Evolutionary conservation across 1,284 basidiomycete species (phyloP).

Genomic region (Ustilago xerochloae): DNA sequence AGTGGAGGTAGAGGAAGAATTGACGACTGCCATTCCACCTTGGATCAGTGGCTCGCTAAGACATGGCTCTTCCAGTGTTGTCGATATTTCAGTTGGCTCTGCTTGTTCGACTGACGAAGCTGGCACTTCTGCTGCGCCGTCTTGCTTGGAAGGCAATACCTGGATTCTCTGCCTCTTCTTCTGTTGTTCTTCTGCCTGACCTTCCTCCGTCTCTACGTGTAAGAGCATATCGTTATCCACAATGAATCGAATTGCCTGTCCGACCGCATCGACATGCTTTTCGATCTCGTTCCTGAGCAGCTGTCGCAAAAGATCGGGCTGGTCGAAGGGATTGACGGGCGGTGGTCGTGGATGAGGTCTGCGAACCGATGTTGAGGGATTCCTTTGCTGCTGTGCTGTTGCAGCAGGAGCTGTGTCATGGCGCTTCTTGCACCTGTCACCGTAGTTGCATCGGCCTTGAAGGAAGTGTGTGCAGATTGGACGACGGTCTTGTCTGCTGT

Average conservation of each 20-base stretch:
- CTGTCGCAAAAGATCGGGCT: slow-evolving; percentile 68
- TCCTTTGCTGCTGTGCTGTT: slow-evolving; percentile 17
- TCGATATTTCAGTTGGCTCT: background rate
- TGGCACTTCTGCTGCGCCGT: background rate
- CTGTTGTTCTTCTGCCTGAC: slow-evolving; percentile 77
- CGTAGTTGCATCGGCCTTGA: slow-evolving; percentile 57
- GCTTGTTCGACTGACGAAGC: background rate
- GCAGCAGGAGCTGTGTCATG: slow-evolving; percentile 22
- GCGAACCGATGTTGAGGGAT: slow-evolving; percentile 4
- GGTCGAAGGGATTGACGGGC: slow-evolving; percentile 61
- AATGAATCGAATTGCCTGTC: slow-evolving; percentile 90
- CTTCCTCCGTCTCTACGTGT: slow-evolving; percentile 82
- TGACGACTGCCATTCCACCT: slow-evolving; percentile 28
- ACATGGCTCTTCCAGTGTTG: slow-evolving; percentile 1
- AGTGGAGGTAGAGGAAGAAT: background rate
- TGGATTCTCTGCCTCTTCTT: slow-evolving; percentile 46
- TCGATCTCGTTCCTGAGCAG: slow-evolving; percentile 88
- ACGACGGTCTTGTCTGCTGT: slow-evolving; percentile 11
- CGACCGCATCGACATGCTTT: slow-evolving; percentile 88
- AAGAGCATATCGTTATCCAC: slow-evolving; percentile 90
- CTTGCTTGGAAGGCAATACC: slow-evolving; percentile 6
- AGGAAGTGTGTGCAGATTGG: slow-evolving; percentile 51
- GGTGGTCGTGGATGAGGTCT: slow-evolving; percentile 54
- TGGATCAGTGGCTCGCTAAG: slow-evolving; percentile 19
- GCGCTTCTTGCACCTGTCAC: slow-evolving; percentile 52